Evolutionary conservation across 257 asterid species (phyloP).

Genomic region (Solanum peruvianum): DNA sequence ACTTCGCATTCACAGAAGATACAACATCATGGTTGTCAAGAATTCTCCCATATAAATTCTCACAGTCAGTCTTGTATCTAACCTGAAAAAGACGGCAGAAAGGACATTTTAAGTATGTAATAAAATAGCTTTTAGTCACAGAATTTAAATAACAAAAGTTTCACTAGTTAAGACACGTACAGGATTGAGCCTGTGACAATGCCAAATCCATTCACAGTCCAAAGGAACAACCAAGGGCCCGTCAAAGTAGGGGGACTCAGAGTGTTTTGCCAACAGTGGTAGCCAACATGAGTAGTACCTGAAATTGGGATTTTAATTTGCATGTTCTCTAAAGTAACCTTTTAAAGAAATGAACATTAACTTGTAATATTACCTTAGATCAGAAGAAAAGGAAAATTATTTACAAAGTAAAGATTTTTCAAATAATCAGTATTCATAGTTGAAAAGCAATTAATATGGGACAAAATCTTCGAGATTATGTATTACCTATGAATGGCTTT

Average conservation of each 20-base stretch:
- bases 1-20: slow-evolving; percentile 48
- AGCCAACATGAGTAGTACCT: slow-evolving; percentile 94
- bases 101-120: background rate
- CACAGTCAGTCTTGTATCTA: slow-evolving; percentile 71
- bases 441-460: background rate
- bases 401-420: background rate
- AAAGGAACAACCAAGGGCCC: slow-evolving; percentile 83
- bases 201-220: slow-evolving; percentile 99
- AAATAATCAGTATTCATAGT: background rate
- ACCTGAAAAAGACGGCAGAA: slow-evolving; percentile 32
- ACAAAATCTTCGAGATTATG: background rate
- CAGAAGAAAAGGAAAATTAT: background rate
- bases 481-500: slow-evolving; percentile 63
- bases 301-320: background rate
- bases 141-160: slow-evolving; percentile 1
- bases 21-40: slow-evolving; percentile 57
- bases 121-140: background rate
- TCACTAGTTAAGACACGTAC: slow-evolving; percentile 27
- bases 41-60: slow-evolving; percentile 62
- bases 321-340: background rate
- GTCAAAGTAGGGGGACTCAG: slow-evolving; percentile 45
- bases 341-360: background rate
- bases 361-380: background rate
- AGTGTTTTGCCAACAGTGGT: slow-evolving; percentile 83
- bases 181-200: slow-evolving; percentile 95